Evolutionary conservation across 202 grass and related monocot species (phyloP).

Genomic region (Cymbopogon flexuosus): DNA sequence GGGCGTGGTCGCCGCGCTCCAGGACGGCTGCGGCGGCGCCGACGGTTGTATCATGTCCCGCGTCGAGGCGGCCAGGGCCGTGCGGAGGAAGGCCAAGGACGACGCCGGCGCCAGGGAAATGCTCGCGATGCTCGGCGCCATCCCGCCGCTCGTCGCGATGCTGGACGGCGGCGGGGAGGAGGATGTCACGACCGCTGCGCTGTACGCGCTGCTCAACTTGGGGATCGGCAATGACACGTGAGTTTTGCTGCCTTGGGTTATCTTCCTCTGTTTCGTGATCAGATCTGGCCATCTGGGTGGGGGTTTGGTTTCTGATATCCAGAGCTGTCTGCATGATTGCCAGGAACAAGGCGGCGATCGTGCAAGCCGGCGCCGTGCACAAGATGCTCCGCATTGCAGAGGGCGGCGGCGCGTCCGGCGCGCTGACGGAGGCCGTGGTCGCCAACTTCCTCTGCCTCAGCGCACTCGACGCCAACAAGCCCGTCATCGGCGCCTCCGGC

Average conservation of each 20-base stretch:
- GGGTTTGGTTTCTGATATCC: not conserved
- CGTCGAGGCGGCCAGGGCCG: conserved; percentile 50
- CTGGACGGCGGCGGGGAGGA: conserved; percentile 36
- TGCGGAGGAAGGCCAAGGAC: conserved; percentile 73
- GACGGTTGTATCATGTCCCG: conserved; percentile 2
- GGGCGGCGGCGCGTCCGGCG: not conserved
- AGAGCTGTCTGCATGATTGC: not conserved
- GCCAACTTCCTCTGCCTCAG: conserved; percentile 96
- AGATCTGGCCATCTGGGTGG: conserved; percentile 15
- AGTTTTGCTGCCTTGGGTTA: conserved; percentile 27
- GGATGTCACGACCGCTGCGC: conserved; percentile 38
- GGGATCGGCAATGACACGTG: conserved; percentile 90
- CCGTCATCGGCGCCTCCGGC: conserved; percentile 71
- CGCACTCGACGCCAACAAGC: conserved; percentile 79
- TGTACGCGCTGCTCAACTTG: conserved; percentile 89
- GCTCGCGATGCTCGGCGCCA: conserved; percentile 78
- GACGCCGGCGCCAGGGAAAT: conserved; percentile 67
- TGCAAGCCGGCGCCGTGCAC: conserved; percentile 79
- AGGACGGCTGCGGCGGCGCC: not conserved
- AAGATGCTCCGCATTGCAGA: conserved; percentile 77
- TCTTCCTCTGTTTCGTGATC: conserved; percentile 16
- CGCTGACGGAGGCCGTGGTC: conserved; percentile 52
- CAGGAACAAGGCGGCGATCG: conserved; percentile 92
- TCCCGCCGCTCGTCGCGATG: conserved; percentile 80
- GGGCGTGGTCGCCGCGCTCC: conserved; percentile 24